Evolutionary conservation across 148 eudicot species (phyloP).

Genomic region (Arbutus unedo): DNA sequence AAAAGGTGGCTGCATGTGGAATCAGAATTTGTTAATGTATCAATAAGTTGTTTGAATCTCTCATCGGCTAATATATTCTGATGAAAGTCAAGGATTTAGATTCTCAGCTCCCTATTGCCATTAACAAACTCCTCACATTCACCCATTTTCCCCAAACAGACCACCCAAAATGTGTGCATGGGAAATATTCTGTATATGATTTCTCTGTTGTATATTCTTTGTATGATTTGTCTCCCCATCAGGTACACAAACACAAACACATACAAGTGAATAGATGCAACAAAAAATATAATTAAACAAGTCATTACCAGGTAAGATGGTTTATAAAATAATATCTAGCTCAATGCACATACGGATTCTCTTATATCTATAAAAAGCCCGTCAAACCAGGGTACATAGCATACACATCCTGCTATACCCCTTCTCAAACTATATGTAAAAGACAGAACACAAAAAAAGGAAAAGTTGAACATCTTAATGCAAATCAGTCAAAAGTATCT

Average conservation of each 20-base stretch:
- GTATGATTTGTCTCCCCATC: not conserved
- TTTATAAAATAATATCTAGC: not conserved
- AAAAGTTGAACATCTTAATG: not conserved
- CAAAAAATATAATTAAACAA: not conserved
- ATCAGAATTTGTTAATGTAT: conserved; percentile 54
- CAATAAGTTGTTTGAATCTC: conserved; percentile 53
- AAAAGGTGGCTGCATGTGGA: conserved; percentile 62
- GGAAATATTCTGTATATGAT: not conserved
- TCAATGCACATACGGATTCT: not conserved
- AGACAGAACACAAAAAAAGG: not conserved
- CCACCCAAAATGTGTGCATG: not conserved
- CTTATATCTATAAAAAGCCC: not conserved
- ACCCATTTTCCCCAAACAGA: not conserved
- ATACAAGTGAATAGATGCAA: not conserved
- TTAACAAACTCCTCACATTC: too few species aligned
- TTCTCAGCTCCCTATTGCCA: not conserved
- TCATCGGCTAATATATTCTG: conserved; percentile 63
- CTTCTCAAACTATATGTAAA: not conserved
- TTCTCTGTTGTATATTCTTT: not conserved
- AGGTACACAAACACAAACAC: not conserved
- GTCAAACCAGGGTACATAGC: not conserved
- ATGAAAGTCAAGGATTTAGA: conserved; percentile 45
- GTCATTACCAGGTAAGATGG: not conserved
- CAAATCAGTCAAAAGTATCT: not conserved
- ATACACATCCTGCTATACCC: not conserved